Evolutionary conservation across 108 stramenopile genomes (phyloP).

Genomic region (Cylindrotheca fusiformis): DNA sequence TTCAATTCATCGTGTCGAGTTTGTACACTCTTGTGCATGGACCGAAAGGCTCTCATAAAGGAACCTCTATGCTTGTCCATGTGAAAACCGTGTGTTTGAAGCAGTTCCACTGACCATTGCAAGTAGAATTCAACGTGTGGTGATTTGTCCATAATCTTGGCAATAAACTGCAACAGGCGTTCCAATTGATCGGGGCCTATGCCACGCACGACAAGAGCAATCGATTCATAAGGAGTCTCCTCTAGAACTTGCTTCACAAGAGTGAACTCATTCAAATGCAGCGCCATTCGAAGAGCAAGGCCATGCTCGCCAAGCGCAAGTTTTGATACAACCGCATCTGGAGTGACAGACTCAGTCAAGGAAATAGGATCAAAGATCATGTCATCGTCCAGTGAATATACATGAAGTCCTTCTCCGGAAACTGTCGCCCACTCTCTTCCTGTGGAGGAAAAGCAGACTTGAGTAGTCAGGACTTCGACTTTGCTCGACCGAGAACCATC

Average conservation of each 20-base stretch:
- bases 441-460: conserved; percentile 84
- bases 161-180: conserved; percentile 72
- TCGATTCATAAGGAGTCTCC: conserved; percentile 73
- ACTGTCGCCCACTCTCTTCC: conserved; percentile 89
- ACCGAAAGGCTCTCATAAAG: conserved; percentile 81
- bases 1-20: conserved; percentile 74
- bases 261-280: conserved; percentile 82
- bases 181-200: conserved; percentile 69
- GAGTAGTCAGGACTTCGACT: conserved; percentile 80
- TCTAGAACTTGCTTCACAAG: conserved; percentile 78
- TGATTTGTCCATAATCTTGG: conserved; percentile 74
- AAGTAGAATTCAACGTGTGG: conserved; percentile 89
- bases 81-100: conserved; percentile 71
- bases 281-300: conserved; percentile 74
- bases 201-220: conserved; percentile 68
- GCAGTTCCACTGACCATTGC: conserved; percentile 75
- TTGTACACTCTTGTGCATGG: conserved; percentile 69
- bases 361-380: conserved; percentile 92
- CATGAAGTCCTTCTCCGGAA: conserved; percentile 86
- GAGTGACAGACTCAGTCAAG: conserved; percentile 82
- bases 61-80: conserved; percentile 78
- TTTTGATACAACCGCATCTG: conserved; percentile 70
- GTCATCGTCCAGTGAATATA: conserved; percentile 90
- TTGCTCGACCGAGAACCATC: conserved; percentile 84
- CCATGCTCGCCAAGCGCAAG: conserved; percentile 59